Evolutionary conservation across 1,284 basidiomycete genomes (phyloP).

Genomic region (Moniliella sp.): DNA sequence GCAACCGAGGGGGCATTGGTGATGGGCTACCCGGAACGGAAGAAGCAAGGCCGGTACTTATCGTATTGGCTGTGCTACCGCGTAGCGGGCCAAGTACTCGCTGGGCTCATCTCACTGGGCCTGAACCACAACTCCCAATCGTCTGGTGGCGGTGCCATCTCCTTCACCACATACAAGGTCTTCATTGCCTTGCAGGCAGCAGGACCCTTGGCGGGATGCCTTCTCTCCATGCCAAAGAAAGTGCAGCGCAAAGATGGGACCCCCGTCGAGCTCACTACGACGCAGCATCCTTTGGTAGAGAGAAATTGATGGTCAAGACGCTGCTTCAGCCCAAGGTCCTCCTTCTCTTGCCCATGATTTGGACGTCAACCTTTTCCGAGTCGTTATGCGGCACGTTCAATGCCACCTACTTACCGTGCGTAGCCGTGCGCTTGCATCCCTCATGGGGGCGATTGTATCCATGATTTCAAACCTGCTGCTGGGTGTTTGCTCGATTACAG

Average conservation of each 20-base stretch:
- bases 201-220: constrained; percentile 26
- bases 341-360: constrained; percentile 18
- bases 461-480: constrained; percentile 26
- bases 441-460: constrained; percentile 26
- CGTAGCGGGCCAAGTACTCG: constrained; percentile 20
- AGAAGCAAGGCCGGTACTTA: constrained; percentile 24
- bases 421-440: constrained; percentile 30
- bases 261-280: constrained; percentile 20
- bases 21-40: constrained; percentile 26
- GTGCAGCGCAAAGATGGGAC: constrained; percentile 33
- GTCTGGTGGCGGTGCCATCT: constrained; percentile 30
- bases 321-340: constrained; percentile 14
- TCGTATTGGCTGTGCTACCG: constrained; percentile 33
- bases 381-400: constrained; percentile 26
- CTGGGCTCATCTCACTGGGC: not conserved
- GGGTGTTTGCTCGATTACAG: constrained; percentile 32
- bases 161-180: constrained; percentile 33
- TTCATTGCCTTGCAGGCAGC: constrained; percentile 34
- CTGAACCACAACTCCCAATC: constrained; percentile 20
- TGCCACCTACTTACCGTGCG: constrained; percentile 18
- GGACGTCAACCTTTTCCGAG: constrained; percentile 19
- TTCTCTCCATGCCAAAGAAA: constrained; percentile 26
- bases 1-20: constrained; percentile 21
- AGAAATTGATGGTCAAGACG: constrained; percentile 13
- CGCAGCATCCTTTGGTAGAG: constrained; percentile 21